These are phyloP conservation scores for Trypanosoma vivax DNA, from an alignment of 208 protist genomes.

Conservation along the genomic window DNA sequence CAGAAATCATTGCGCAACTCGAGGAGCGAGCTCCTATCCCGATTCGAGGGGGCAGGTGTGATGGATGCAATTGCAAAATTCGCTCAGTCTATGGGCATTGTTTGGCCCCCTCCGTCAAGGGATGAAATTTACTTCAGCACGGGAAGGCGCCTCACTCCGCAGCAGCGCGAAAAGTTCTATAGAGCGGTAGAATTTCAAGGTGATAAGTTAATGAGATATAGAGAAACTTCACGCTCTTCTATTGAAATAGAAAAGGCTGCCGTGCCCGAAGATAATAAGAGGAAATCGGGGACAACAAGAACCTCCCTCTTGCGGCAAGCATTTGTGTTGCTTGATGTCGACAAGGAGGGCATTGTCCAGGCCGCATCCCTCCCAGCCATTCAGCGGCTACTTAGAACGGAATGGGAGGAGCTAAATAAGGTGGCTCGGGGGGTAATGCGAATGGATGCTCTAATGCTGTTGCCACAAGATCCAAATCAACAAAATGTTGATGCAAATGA, in stretches of 20 bases:
- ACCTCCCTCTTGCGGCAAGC: constrained; percentile 41
- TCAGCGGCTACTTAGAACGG: constrained; percentile 38
- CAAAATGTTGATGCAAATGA: constrained; percentile 7
- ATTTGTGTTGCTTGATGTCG: constrained; percentile 57
- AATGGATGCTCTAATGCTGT: neutral
- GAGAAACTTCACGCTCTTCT: neutral
- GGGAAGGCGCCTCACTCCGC: constrained; percentile 41
- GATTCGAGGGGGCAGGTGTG: neutral
- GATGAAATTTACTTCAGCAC: constrained; percentile 47
- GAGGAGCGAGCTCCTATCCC: too few relatives aligned
- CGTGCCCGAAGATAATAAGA: neutral
- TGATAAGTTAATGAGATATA: neutral
- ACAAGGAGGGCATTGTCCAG: constrained; percentile 27
- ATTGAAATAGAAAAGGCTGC: neutral
- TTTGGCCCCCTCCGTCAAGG: constrained; percentile 39
- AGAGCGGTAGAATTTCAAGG: constrained; percentile 34
- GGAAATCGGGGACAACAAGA: constrained; percentile 15
- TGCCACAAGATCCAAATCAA: constrained; percentile 1
- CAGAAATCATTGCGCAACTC: too few relatives aligned
- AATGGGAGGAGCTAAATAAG: constrained; percentile 27
- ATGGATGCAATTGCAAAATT: constrained; percentile 22
- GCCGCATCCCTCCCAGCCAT: constrained; percentile 28
- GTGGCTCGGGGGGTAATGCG: neutral
- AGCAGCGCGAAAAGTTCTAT: constrained; percentile 44
- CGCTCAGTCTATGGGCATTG: constrained; percentile 42